Percentiles rank a stretch among this genome's conserved stretches.
phyloP scores from a whole-genome alignment of 495 filamentous ascomycete genomes.

The Xylaria curta region DNA sequence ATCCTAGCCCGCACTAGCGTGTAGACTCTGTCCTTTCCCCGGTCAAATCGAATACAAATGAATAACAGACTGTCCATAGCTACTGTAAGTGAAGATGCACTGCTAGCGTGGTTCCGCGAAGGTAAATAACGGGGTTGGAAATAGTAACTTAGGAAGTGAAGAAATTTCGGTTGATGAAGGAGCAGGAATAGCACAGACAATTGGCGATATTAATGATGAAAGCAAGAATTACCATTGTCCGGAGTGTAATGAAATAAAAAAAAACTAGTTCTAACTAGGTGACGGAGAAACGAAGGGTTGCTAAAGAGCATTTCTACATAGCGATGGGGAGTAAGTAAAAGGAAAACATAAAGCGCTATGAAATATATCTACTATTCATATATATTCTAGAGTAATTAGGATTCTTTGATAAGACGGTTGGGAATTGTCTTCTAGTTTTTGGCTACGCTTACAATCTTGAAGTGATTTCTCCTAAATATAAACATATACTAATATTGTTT shows the following conservation, averaged over 20 bases:
- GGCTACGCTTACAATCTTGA: neutral
- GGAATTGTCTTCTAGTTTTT: neutral
- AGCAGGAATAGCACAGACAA: neutral
- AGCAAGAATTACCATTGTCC: neutral
- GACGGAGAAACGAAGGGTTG: no score
- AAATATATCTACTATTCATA: neutral
- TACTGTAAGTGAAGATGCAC: neutral
- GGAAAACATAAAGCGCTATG: neutral
- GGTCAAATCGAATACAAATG: neutral
- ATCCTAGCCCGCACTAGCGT: neutral
- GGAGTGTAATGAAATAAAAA: neutral
- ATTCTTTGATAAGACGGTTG: neutral
- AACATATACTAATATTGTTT: neutral
- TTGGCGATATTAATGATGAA: neutral
- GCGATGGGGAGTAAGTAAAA: neutral
- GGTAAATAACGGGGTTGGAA: neutral
- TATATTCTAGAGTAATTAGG: neutral
- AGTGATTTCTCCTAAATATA: neutral
- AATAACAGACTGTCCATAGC: neutral
- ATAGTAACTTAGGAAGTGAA: neutral
- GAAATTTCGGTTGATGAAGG: neutral
- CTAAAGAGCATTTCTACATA: neutral
- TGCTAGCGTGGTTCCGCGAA: neutral
- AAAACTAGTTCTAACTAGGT: neutral
- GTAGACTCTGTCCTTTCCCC: neutral